A percentile compares a stretch with the other conserved stretches of the same genome.
phyloP scores from a whole-genome alignment of 495 filamentous ascomycete species.

The Trichoderma virens region DNA sequence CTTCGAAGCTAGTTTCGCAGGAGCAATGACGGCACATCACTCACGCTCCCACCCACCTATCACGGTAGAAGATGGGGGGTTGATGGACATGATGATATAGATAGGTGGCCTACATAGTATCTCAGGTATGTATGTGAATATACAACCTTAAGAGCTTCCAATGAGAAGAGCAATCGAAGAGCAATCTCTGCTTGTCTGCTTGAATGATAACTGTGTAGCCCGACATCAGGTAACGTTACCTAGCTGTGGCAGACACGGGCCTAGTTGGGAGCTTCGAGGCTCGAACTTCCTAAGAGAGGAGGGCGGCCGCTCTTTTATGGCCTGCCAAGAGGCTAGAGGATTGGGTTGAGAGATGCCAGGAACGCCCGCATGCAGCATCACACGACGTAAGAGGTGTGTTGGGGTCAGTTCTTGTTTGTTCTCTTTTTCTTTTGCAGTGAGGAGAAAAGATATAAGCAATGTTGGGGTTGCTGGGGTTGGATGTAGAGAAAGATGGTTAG shows the following conservation, averaged over 20 bases:
- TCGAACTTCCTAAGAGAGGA: slow-evolving; percentile 2
- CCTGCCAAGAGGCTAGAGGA: background rate
- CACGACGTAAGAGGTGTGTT: background rate
- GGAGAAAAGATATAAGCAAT: too few relatives aligned
- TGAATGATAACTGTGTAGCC: slow-evolving; percentile 1
- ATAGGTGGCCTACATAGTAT: too few relatives aligned
- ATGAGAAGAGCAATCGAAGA: background rate
- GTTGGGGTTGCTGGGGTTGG: background rate
- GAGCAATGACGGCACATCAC: too few relatives aligned
- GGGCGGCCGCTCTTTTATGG: background rate
- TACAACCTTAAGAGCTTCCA: background rate
- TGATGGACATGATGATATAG: too few relatives aligned
- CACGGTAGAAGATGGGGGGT: too few relatives aligned
- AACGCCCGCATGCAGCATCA: background rate
- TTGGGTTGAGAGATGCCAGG: background rate
- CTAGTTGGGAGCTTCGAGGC: background rate
- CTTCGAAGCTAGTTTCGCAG: too few relatives aligned
- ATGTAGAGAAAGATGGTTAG: background rate
- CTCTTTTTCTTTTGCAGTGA: too few relatives aligned
- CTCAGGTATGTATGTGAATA: too few relatives aligned
- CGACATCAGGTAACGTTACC: background rate
- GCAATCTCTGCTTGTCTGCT: too few relatives aligned
- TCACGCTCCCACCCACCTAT: too few relatives aligned
- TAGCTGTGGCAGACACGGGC: background rate
- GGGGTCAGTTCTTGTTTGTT: too few relatives aligned